phyloP scores from a whole-genome alignment of 805 yeast genomes.

The Ogataea ganodermae region DNA sequence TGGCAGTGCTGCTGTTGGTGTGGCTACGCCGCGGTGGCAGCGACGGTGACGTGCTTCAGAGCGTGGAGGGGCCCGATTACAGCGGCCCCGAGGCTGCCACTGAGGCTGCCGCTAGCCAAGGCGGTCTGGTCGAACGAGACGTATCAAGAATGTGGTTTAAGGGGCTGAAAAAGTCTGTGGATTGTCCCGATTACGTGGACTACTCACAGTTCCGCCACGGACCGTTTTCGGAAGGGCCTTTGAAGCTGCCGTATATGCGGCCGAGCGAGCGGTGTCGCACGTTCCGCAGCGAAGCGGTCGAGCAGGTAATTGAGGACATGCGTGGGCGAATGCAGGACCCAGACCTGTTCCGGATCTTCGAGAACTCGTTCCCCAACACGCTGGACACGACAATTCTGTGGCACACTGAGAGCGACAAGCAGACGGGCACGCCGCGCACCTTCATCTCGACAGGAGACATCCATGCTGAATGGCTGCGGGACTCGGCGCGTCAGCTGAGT shows the following conservation, averaged over 20 bases:
- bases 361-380: constrained; percentile 85
- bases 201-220: constrained; percentile 56
- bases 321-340: constrained; percentile 51
- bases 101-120: no score
- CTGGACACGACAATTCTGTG: constrained; percentile 83
- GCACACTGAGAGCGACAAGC: constrained; percentile 43
- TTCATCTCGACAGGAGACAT: constrained; percentile 91
- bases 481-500: constrained; percentile 79
- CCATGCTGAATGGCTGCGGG: constrained; percentile 92
- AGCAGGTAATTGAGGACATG: constrained; percentile 55
- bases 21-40: constrained; percentile 1
- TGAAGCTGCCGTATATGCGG: constrained; percentile 69
- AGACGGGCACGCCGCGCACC: constrained; percentile 48
- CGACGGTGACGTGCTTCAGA: constrained; percentile 5
- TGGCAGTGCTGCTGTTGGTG: constrained; percentile 12
- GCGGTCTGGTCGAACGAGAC: constrained; percentile 1
- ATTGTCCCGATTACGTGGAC: constrained; percentile 63
- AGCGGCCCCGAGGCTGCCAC: no score
- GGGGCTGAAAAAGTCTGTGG: constrained; percentile 15
- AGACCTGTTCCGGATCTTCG: constrained; percentile 74
- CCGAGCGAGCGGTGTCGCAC: constrained; percentile 76
- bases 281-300: constrained; percentile 63
- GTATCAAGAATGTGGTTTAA: constrained; percentile 24
- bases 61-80: background rate
- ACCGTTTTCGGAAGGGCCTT: constrained; percentile 60